phyloP scores from a whole-genome alignment of 2,329 filamentous ascomycete species.

The Beauveria australis region DNA sequence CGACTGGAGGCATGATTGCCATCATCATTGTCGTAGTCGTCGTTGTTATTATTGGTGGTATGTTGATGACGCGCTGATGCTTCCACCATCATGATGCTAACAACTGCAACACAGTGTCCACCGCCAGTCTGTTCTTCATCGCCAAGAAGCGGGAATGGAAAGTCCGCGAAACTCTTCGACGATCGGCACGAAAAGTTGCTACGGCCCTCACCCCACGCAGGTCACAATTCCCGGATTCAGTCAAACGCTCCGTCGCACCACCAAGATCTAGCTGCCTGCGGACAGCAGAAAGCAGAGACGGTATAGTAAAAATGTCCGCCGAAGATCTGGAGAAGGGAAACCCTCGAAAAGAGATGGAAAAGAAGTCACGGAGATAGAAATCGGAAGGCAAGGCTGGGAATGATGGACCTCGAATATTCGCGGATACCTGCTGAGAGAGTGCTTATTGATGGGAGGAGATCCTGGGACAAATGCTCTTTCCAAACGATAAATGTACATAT shows the following conservation, averaged over 20 bases:
- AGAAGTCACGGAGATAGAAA: background rate
- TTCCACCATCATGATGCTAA: slow-evolving; percentile 1
- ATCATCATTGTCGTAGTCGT: slow-evolving; percentile 65
- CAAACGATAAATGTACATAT: slow-evolving; percentile 8
- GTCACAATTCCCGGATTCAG: slow-evolving; percentile 50
- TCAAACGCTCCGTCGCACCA: slow-evolving; percentile 34
- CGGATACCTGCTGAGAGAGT: slow-evolving; percentile 9
- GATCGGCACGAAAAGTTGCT: slow-evolving; percentile 56
- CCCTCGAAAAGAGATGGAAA: slow-evolving; percentile 28
- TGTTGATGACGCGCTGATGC: slow-evolving; percentile 8
- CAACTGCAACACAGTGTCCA: slow-evolving; percentile 41
- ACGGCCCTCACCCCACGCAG: slow-evolving; percentile 55
- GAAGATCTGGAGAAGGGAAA: slow-evolving; percentile 54
- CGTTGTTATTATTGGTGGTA: slow-evolving; percentile 62
- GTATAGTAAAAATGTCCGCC: slow-evolving; percentile 46
- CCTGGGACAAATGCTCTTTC: background rate
- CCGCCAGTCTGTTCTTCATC: slow-evolving; percentile 63
- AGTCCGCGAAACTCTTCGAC: slow-evolving; percentile 61
- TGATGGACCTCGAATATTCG: background rate
- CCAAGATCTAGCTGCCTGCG: slow-evolving; percentile 32
- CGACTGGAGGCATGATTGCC: slow-evolving; percentile 61
- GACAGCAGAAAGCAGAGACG: slow-evolving; percentile 45
- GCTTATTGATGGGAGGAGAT: slow-evolving; percentile 7
- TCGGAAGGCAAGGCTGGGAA: background rate
- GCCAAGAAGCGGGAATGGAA: slow-evolving; percentile 84